A percentile compares a stretch with the other conserved stretches of the same genome.
These are phyloP conservation scores for Podila verticillata DNA, from an alignment of 192 early-diverging fungal species.

Conservation along the genomic window DNA sequence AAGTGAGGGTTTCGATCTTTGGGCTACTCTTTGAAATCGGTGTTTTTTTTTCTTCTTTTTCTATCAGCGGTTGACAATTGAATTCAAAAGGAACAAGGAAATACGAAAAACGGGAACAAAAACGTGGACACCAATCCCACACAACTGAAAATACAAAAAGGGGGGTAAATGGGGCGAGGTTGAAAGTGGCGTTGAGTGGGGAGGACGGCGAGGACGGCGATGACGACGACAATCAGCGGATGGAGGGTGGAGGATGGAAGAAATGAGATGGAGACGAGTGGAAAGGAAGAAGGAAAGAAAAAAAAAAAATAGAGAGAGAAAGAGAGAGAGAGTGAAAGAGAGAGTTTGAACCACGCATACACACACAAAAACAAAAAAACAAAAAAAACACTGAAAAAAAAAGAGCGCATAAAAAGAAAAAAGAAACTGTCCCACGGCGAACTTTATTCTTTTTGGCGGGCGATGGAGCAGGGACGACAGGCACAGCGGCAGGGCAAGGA, in stretches of 20 bases:
- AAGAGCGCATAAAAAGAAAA: neutral
- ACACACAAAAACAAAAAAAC: too few species aligned
- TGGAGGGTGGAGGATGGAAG: neutral
- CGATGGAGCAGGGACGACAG: too few species aligned
- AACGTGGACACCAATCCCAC: neutral
- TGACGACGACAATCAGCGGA: neutral
- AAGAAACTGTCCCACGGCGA: neutral
- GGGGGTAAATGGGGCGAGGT: neutral
- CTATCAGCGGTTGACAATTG: too few species aligned
- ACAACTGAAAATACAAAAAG: neutral
- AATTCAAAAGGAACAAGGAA: neutral
- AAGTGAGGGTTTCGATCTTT: neutral
- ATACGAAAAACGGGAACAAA: neutral
- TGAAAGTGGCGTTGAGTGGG: neutral
- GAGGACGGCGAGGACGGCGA: neutral
- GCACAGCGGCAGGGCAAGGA: too few species aligned
- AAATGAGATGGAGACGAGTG: neutral
- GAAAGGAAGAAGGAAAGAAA: neutral
- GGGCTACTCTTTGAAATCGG: neutral
- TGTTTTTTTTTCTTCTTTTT: too few species aligned
- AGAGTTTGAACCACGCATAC: too few species aligned
- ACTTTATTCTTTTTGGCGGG: too few species aligned
- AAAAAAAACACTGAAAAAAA: conserved; percentile 4
- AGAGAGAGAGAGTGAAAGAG: neutral
- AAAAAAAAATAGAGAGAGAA: neutral